Evolutionary conservation across 2,329 filamentous ascomycete genomes (phyloP).

Genomic region (Epichloe aotearoae): DNA sequence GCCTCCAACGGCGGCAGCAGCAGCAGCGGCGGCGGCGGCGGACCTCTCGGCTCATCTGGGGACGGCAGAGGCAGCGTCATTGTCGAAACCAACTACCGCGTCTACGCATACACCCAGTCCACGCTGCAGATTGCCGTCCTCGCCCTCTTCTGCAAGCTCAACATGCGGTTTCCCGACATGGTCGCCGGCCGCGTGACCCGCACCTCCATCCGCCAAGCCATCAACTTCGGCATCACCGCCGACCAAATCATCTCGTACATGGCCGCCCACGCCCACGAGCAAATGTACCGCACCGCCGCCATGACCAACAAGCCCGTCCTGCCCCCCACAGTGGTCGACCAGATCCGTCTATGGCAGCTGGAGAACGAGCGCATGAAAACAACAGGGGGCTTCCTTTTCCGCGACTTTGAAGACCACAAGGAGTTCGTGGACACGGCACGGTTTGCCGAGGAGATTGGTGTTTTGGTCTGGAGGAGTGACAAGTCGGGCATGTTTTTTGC

Average conservation of each 20-base stretch:
- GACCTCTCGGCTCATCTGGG: slow-evolving; percentile 21
- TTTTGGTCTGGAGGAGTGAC: slow-evolving; percentile 78
- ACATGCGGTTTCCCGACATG: slow-evolving; percentile 87
- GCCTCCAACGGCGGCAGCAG: slow-evolving; percentile 10
- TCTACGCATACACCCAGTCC: slow-evolving; percentile 94
- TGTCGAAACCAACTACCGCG: slow-evolving; percentile 92
- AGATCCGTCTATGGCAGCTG: slow-evolving; percentile 94
- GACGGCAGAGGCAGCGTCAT: slow-evolving; percentile 72
- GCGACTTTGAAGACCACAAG: slow-evolving; percentile 61
- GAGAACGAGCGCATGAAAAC: slow-evolving; percentile 90
- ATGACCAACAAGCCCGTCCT: slow-evolving; percentile 55
- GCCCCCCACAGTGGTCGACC: slow-evolving; percentile 95
- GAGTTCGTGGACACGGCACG: slow-evolving; percentile 59
- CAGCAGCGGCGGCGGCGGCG: slow-evolving; percentile 4
- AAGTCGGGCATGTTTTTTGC: slow-evolving; percentile 72
- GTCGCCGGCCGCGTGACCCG: slow-evolving; percentile 86
- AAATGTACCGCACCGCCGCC: slow-evolving; percentile 62
- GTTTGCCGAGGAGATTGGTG: slow-evolving; percentile 83
- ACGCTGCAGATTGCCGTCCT: slow-evolving; percentile 91
- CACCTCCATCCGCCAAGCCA: slow-evolving; percentile 74
- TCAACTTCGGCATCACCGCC: slow-evolving; percentile 80
- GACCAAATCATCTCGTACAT: slow-evolving; percentile 94
- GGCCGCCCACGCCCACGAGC: slow-evolving; percentile 81
- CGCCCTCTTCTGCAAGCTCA: slow-evolving; percentile 74
- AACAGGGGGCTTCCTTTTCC: slow-evolving; percentile 73